Conservation (phyloP, 129 eudicot genomes). For the Helichrysum umbraculigerum region DNA sequence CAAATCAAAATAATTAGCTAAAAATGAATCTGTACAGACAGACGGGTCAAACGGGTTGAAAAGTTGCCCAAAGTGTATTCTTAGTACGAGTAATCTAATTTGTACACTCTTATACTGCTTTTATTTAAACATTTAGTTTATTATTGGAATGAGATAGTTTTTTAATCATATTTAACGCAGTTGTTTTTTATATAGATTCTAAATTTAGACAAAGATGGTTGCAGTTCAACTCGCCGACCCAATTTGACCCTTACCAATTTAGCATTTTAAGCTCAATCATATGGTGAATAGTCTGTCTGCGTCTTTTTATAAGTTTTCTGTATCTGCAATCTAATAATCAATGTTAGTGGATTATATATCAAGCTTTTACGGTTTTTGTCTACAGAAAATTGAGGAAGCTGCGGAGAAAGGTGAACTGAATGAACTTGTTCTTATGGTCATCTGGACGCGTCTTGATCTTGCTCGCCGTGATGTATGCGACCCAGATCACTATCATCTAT, state of each 20-base stretch:
- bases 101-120: background rate
- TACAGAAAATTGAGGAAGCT: slow-evolving; percentile 97
- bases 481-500: slow-evolving; percentile 1
- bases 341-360: background rate
- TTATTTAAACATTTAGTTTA: background rate
- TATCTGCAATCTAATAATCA: background rate
- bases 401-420: slow-evolving; percentile 91
- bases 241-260: no score
- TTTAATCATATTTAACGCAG: background rate
- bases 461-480: slow-evolving; percentile 92
- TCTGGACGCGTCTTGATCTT: slow-evolving; percentile 97
- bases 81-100: background rate
- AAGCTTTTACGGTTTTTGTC: background rate
- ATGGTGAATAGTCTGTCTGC: slow-evolving; percentile 4
- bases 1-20: background rate
- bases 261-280: background rate
- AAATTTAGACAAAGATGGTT: no score
- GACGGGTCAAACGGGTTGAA: background rate
- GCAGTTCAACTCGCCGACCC: no score
- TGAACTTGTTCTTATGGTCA: slow-evolving; percentile 92
- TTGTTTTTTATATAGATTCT: no score
- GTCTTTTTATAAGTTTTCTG: background rate
- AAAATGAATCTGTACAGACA: background rate
- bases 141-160: background rate
- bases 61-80: background rate